Conservation (phyloP, 495 filamentous ascomycete species). For the Penicillium nucicola region DNA sequence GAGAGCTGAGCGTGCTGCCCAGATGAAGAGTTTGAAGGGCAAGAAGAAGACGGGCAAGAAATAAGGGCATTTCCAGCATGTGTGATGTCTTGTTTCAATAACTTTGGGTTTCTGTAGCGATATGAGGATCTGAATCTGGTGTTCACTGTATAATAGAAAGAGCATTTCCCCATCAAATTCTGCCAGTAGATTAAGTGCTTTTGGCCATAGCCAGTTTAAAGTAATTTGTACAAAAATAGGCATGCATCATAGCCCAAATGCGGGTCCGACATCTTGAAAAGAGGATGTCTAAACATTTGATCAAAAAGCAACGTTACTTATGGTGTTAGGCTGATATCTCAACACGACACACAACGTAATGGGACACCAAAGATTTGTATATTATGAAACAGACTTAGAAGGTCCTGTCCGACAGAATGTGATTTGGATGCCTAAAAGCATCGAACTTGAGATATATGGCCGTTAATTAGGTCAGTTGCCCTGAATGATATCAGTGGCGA, state of each 20-base stretch:
- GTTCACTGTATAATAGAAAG: conserved; percentile 43
- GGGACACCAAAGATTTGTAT: no score
- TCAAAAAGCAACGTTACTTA: no score
- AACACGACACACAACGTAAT: no score
- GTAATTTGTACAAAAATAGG: no score
- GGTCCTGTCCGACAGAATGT: no score
- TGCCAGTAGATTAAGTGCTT: conserved; percentile 11
- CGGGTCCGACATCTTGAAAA: no score
- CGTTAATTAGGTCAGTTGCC: background rate
- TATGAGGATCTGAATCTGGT: conserved; percentile 28
- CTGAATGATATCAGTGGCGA: conserved; percentile 40
- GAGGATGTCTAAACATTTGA: no score
- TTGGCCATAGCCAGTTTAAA: no score
- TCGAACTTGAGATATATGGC: background rate
- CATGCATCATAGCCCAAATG: no score
- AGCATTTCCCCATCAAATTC: conserved; percentile 15
- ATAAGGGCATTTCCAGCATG: conserved; percentile 20
- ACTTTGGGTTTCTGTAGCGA: conserved; percentile 30
- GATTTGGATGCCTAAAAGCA: no score
- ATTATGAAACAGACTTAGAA: no score
- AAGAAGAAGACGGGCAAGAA: conserved; percentile 48
- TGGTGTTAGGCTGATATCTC: no score
- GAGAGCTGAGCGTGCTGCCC: conserved; percentile 49
- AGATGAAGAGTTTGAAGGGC: conserved; percentile 57
- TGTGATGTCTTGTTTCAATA: conserved; percentile 19